Conservation (phyloP, 148 eudicot genomes). For the Chenopodium quinoa region DNA sequence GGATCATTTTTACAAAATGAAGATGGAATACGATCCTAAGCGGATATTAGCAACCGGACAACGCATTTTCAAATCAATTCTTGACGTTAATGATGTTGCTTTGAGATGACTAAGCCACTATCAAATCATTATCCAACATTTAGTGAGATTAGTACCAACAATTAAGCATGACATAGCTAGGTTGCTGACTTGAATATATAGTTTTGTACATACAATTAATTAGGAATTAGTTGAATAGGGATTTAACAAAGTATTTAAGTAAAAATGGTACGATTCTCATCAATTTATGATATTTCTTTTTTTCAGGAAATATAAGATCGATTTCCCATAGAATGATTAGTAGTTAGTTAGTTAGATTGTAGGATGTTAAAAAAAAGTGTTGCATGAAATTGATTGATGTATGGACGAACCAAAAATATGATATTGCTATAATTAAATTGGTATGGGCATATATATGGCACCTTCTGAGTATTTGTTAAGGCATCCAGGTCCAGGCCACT, state of each 20-base stretch:
- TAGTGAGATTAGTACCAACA: not conserved
- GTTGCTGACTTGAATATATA: constrained; percentile 13
- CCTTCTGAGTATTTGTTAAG: not conserved
- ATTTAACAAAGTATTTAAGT: not conserved
- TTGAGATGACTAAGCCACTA: constrained; percentile 11
- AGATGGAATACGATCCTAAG: constrained; percentile 65
- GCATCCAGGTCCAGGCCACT: not conserved
- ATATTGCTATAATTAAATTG: not conserved
- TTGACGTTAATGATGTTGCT: constrained; percentile 6
- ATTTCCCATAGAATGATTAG: no score
- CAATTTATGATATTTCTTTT: no score
- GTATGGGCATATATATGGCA: not conserved
- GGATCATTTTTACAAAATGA: constrained; percentile 48
- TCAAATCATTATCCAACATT: not conserved
- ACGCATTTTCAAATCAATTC: constrained; percentile 51
- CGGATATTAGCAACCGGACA: constrained; percentile 78
- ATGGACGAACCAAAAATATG: not conserved
- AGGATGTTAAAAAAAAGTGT: not conserved
- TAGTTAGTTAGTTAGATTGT: not conserved
- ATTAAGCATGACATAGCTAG: not conserved
- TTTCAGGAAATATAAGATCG: no score
- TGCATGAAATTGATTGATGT: not conserved
- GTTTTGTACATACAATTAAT: constrained; percentile 19
- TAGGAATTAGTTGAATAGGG: constrained; percentile 13
- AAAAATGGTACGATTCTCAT: not conserved